Conservation (phyloP, 164 flowering plant genomes). For the Vitis cinerea region DNA sequence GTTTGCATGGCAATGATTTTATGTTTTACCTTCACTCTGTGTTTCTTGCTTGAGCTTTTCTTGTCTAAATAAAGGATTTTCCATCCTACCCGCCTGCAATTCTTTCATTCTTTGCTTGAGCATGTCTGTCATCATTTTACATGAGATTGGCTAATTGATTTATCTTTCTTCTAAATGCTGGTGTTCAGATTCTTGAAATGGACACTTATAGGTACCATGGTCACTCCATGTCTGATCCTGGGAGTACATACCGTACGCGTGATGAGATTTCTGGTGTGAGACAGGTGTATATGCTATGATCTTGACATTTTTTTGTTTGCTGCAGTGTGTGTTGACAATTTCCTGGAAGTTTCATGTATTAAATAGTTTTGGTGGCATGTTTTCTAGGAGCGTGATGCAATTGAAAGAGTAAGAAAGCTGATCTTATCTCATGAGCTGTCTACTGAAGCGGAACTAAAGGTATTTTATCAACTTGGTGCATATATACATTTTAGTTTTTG, state of each 20-base stretch:
- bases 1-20: too few species aligned
- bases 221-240: conserved; percentile 99
- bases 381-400: conserved; percentile 91
- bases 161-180: background rate
- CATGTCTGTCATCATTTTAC: too few species aligned
- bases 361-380: background rate
- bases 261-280: conserved; percentile 92
- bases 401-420: conserved; percentile 86
- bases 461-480: conserved; percentile 15
- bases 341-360: background rate
- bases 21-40: too few species aligned
- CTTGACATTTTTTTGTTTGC: background rate
- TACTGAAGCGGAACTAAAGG: conserved; percentile 90
- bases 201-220: conserved; percentile 99
- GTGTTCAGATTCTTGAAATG: conserved; percentile 94
- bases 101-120: too few species aligned
- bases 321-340: background rate
- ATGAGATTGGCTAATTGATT: background rate
- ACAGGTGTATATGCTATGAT: conserved; percentile 49
- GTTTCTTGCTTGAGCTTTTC: too few species aligned
- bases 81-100: too few species aligned
- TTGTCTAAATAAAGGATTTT: too few species aligned
- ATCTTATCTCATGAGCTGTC: conserved; percentile 79
- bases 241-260: conserved; percentile 95
- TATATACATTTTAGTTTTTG: background rate